Conservation (phyloP, 1,284 basidiomycete genomes). For the Moniliophthora roreri region DNA sequence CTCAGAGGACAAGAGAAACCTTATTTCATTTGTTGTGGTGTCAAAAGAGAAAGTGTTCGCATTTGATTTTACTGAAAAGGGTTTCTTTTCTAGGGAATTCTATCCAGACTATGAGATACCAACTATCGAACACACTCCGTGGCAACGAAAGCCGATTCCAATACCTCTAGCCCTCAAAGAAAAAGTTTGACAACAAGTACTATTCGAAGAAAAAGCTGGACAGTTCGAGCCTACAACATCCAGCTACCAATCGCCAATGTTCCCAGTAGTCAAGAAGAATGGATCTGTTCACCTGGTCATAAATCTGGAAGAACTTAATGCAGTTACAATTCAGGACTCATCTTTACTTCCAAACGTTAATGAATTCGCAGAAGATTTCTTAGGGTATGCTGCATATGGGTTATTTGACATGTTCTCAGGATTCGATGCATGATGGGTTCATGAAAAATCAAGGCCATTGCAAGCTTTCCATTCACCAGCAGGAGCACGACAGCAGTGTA, state of each 20-base stretch:
- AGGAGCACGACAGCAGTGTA: constrained; percentile 7
- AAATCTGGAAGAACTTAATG: constrained; percentile 32
- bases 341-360: constrained; percentile 27
- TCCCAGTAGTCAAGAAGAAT: constrained; percentile 32
- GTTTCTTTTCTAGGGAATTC: constrained; percentile 29
- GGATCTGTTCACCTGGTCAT: constrained; percentile 26
- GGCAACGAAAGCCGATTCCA: constrained; percentile 26
- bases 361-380: constrained; percentile 31
- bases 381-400: constrained; percentile 25
- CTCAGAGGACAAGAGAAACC: constrained; percentile 18
- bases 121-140: constrained; percentile 31
- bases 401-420: constrained; percentile 27
- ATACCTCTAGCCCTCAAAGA: constrained; percentile 25
- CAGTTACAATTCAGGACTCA: constrained; percentile 28
- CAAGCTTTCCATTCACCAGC: constrained; percentile 10
- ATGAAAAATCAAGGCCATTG: constrained; percentile 27
- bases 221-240: constrained; percentile 30
- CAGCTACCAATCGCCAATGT: constrained; percentile 30
- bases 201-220: constrained; percentile 22
- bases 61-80: constrained; percentile 27
- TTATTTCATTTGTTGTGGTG: constrained; percentile 22
- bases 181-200: constrained; percentile 22
- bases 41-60: constrained; percentile 23
- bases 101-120: constrained; percentile 35
- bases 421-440: constrained; percentile 25